Evolutionary conservation across 2,329 filamentous ascomycete species (phyloP).

Genomic region (Colletotrichum lupini): DNA sequence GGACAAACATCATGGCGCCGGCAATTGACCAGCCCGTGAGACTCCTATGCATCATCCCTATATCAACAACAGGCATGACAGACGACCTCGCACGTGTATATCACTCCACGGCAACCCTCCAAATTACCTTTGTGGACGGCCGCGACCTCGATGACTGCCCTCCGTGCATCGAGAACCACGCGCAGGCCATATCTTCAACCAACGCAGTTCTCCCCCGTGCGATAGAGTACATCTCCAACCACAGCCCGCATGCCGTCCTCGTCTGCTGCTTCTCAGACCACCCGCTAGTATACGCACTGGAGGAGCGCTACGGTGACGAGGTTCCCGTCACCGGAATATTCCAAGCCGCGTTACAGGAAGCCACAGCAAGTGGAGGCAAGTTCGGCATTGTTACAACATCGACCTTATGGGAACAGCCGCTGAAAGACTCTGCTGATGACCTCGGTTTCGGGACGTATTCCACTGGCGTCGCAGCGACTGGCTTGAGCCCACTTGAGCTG

Average conservation of each 20-base stretch:
- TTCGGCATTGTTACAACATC: conserved; percentile 26
- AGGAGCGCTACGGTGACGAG: background rate
- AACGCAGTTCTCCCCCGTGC: conserved; percentile 6
- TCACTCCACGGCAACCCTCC: background rate
- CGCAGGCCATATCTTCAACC: background rate
- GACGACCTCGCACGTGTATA: conserved; percentile 4
- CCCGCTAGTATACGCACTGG: conserved; percentile 17
- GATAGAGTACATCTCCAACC: background rate
- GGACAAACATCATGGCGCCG: background rate
- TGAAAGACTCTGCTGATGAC: background rate
- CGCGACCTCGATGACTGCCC: conserved; percentile 7
- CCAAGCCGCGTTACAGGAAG: conserved; percentile 21
- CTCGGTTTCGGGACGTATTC: background rate
- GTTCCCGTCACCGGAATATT: conserved; percentile 15
- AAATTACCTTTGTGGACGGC: conserved; percentile 20
- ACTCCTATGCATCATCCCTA: conserved; percentile 28
- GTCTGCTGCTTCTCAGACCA: conserved; percentile 33
- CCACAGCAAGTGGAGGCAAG: background rate
- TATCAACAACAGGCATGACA: conserved; percentile 30
- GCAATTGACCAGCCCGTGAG: background rate
- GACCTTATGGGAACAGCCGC: conserved; percentile 3
- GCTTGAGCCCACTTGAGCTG: conserved; percentile 14
- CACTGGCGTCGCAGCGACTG: conserved; percentile 17
- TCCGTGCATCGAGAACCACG: conserved; percentile 22
- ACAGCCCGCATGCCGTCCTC: conserved; percentile 9